These are phyloP conservation scores for Vigna angularis DNA, from an alignment of 306 rosid species.

Conservation along the genomic window DNA sequence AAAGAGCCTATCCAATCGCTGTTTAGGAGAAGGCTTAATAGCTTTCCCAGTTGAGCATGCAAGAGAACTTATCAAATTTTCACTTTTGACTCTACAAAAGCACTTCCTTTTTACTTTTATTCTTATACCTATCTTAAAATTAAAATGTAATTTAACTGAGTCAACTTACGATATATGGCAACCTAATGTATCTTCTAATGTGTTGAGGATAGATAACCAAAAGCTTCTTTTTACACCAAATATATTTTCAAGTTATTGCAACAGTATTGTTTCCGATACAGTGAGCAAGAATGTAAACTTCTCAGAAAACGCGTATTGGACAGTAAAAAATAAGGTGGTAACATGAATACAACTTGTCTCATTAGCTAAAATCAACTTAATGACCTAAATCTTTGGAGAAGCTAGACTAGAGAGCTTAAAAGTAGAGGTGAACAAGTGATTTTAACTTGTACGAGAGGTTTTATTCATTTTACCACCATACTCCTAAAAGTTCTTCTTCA, in stretches of 20 bases:
- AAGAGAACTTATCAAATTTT: constrained; percentile 20
- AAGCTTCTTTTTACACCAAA: constrained; percentile 33
- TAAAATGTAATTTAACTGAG: constrained; percentile 21
- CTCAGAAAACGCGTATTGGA: background rate
- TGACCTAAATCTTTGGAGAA: background rate
- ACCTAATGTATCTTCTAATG: constrained; percentile 19
- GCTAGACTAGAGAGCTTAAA: background rate
- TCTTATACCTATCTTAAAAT: constrained; percentile 1
- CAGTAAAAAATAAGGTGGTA: background rate
- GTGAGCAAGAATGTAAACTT: constrained; percentile 9
- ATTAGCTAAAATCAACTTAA: background rate
- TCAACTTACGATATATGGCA: constrained; percentile 33
- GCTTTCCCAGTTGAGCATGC: constrained; percentile 22
- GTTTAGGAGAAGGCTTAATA: constrained; percentile 13
- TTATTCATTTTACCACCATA: background rate
- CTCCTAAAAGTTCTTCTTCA: background rate
- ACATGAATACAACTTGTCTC: background rate
- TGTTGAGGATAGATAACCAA: constrained; percentile 26
- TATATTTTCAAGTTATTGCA: constrained; percentile 18
- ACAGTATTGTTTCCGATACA: background rate
- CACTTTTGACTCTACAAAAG: constrained; percentile 24
- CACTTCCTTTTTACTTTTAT: background rate
- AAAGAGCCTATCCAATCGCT: constrained; percentile 34
- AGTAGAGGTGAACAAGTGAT: background rate
- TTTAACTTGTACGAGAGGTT: background rate